These are phyloP conservation scores for Rhytidhysteron rufulum DNA, from an alignment of 2,329 filamentous ascomycete species.

Conservation along the genomic window DNA sequence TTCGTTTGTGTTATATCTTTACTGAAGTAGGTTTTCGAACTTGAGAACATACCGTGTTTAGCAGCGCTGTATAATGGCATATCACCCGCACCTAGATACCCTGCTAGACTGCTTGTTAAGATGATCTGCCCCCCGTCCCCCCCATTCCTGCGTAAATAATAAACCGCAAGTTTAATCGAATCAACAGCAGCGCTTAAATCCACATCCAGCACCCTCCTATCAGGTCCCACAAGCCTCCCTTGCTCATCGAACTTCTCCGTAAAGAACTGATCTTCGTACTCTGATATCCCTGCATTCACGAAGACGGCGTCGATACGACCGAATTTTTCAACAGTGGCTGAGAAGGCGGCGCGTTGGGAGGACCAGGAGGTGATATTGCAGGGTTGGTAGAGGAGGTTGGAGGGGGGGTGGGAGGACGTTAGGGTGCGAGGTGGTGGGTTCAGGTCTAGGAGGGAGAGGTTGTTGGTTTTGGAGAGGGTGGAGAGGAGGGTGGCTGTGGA, in stretches of 20 bases:
- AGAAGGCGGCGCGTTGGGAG: slow-evolving; percentile 44
- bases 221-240: slow-evolving; percentile 44
- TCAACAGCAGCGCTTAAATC: slow-evolving; percentile 47
- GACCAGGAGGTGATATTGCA: slow-evolving; percentile 47
- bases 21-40: not conserved
- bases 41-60: slow-evolving; percentile 41
- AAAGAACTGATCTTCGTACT: slow-evolving; percentile 49
- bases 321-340: slow-evolving; percentile 38
- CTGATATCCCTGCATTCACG: slow-evolving; percentile 48
- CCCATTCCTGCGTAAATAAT: slow-evolving; percentile 43
- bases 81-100: slow-evolving; percentile 47
- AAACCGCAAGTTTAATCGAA: slow-evolving; percentile 46
- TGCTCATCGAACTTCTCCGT: slow-evolving; percentile 39
- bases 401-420: slow-evolving; percentile 22
- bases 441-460: slow-evolving; percentile 40
- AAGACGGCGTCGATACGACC: slow-evolving; percentile 45
- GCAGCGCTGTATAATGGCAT: slow-evolving; percentile 48
- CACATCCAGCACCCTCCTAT: slow-evolving; percentile 42
- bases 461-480: slow-evolving; percentile 35
- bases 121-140: slow-evolving; percentile 43
- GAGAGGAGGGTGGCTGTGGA: slow-evolving; percentile 39
- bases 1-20: slow-evolving; percentile 2
- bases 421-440: slow-evolving; percentile 31
- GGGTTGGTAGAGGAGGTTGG: slow-evolving; percentile 31
- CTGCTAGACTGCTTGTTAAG: slow-evolving; percentile 47